Percentiles rank a stretch among this genome's conserved stretches.
phyloP scores from a whole-genome alignment of 192 early-diverging fungal genomes.

The Gorgonomyces haynaldii region DNA sequence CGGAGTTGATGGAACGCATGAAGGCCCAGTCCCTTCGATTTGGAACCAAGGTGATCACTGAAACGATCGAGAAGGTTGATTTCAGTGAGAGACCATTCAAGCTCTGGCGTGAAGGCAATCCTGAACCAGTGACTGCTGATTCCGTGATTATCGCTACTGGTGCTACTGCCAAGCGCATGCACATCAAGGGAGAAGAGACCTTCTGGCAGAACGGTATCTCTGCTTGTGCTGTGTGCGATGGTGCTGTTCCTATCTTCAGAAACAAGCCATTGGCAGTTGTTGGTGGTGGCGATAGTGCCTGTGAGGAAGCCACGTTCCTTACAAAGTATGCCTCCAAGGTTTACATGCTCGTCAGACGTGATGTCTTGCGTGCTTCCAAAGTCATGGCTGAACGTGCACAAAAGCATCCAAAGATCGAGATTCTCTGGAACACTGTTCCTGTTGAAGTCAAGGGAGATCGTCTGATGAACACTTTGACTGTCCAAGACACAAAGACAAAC shows the following conservation, averaged over 20 bases:
- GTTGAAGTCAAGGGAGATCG: conserved; percentile 77
- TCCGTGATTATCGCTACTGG: conserved; percentile 92
- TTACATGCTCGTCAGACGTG: conserved; percentile 85
- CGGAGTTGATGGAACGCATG: conserved; percentile 70
- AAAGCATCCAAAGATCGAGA: conserved; percentile 80
- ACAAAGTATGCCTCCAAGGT: conserved; percentile 96
- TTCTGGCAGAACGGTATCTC: conserved; percentile 99
- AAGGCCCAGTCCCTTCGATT: conserved; percentile 72
- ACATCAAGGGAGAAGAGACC: conserved; percentile 77
- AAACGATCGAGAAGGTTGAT: conserved; percentile 89
- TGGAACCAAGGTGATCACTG: conserved; percentile 81
- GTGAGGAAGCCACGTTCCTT: conserved; percentile 91
- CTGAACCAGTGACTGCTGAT: conserved; percentile 60
- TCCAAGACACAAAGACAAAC: conserved; percentile 66
- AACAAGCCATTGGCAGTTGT: conserved; percentile 91
- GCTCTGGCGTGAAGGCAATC: conserved; percentile 76
- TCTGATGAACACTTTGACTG: conserved; percentile 58
- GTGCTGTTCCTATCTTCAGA: conserved; percentile 93
- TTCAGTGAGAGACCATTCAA: conserved; percentile 74
- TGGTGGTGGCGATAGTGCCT: conserved; percentile 59
- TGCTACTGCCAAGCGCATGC: conserved; percentile 89
- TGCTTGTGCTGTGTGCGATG: conserved; percentile 98
- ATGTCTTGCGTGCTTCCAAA: conserved; percentile 90
- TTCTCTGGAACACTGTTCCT: conserved; percentile 82
- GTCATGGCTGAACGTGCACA: conserved; percentile 87